Conservation (phyloP, 176 grass and related monocot species). For the sorghum (Sorghum bicolor) region Sorghum_bicolor_NCBIv3 NC_012875.2:47228501-47229000, state of each 20-base stretch:
- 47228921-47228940: too few species aligned
- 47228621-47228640: constrained; percentile 52
- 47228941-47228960: too few species aligned
- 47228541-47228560: constrained; percentile 71
- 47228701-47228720: constrained; percentile 84
- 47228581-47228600: constrained; percentile 54
- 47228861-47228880: not conserved
- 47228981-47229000: too few species aligned
- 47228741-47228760: constrained; percentile 89
- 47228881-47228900: not conserved
- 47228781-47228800: not conserved
- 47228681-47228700: constrained; percentile 59
- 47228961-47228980: too few species aligned
- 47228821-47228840: not conserved
- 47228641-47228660: constrained; percentile 68
- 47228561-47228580: constrained; percentile 83
- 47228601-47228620: constrained; percentile 58
- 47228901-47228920: not conserved
- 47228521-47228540: constrained; percentile 77
- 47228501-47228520: constrained; percentile 39
- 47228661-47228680: constrained; percentile 65
- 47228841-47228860: too few species aligned
- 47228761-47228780: constrained; percentile 30
- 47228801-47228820: not conserved
- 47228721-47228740: constrained; percentile 73